A percentile compares a stretch with the other conserved stretches of the same genome.
These are phyloP conservation scores for Tubosaeta sp. DNA, from an alignment of 768 basidiomycete species.

Conservation along the genomic window DNA sequence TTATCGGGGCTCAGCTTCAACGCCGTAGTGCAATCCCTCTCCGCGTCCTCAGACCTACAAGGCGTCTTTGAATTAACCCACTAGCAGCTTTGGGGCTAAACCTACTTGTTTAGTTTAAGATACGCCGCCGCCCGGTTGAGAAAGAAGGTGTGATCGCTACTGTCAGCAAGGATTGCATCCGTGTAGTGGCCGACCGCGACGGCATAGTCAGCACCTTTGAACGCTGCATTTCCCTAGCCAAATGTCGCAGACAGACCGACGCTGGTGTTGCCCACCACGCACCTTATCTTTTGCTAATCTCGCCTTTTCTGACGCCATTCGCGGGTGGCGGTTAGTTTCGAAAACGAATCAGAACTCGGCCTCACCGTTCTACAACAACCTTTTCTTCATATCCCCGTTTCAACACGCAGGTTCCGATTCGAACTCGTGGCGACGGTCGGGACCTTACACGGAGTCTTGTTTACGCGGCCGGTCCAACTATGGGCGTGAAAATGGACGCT, in stretches of 20 bases:
- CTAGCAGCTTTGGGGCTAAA: too few relatives aligned
- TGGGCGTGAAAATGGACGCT: slow-evolving; percentile 5
- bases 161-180: slow-evolving; percentile 68
- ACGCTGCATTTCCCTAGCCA: slow-evolving; percentile 77
- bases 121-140: slow-evolving; percentile 91
- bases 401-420: not conserved
- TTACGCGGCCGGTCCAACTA: slow-evolving; percentile 5
- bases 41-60: slow-evolving; percentile 70
- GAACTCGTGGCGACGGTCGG: not conserved
- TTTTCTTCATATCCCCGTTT: not conserved
- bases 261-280: not conserved
- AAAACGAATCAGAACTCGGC: not conserved
- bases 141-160: slow-evolving; percentile 68
- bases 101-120: slow-evolving; percentile 93
- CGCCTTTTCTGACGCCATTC: slow-evolving; percentile 35
- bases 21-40: slow-evolving; percentile 71
- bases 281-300: slow-evolving; percentile 33
- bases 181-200: slow-evolving; percentile 85
- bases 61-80: slow-evolving; percentile 1
- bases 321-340: not conserved
- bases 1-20: slow-evolving; percentile 54
- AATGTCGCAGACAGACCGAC: not conserved
- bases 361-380: too few relatives aligned
- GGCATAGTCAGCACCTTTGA: slow-evolving; percentile 76
- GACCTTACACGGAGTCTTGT: not conserved